phyloP scores from a whole-genome alignment of 805 yeast genomes.

The Wickerhamiella hasegawae region DNA sequence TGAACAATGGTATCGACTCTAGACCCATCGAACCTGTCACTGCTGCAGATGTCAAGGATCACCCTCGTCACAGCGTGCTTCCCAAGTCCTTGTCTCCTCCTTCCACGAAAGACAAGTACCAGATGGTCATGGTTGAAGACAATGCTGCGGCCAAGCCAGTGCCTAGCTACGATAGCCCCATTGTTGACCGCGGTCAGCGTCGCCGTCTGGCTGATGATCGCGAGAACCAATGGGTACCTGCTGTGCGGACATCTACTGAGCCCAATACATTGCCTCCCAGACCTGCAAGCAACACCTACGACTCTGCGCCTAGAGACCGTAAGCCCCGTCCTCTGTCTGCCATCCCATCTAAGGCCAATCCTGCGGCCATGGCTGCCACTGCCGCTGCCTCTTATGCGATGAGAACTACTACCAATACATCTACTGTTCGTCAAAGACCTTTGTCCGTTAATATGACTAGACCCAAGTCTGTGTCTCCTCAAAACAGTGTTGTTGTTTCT shows the following conservation, averaged over 20 bases:
- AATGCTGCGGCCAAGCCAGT: slow-evolving; percentile 4
- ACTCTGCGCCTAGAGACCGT: too few species aligned
- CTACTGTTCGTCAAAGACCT: neutral
- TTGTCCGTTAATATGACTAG: neutral
- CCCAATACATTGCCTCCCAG: neutral
- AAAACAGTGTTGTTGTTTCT: too few species aligned
- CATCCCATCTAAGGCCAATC: slow-evolving; percentile 1
- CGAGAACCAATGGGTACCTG: slow-evolving; percentile 3
- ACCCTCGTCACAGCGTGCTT: slow-evolving; percentile 33
- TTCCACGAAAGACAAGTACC: slow-evolving; percentile 74
- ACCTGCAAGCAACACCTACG: too few species aligned
- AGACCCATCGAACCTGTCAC: slow-evolving; percentile 19
- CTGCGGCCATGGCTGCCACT: slow-evolving; percentile 1
- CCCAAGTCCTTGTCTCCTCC: slow-evolving; percentile 90
- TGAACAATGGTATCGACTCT: slow-evolving; percentile 6
- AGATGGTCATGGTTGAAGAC: slow-evolving; percentile 22
- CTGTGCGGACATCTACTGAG: slow-evolving; percentile 6
- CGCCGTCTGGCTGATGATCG: neutral
- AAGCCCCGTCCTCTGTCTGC: slow-evolving; percentile 3
- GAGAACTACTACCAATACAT: too few species aligned
- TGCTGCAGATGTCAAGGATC: slow-evolving; percentile 25
- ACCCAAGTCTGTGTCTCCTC: neutral
- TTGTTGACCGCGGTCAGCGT: slow-evolving; percentile 12
- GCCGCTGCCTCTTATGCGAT: too few species aligned
- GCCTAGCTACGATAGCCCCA: slow-evolving; percentile 14